These are phyloP conservation scores for Agapanthus africanus DNA, from an alignment of 106 monocot genomes.

Conservation along the genomic window DNA sequence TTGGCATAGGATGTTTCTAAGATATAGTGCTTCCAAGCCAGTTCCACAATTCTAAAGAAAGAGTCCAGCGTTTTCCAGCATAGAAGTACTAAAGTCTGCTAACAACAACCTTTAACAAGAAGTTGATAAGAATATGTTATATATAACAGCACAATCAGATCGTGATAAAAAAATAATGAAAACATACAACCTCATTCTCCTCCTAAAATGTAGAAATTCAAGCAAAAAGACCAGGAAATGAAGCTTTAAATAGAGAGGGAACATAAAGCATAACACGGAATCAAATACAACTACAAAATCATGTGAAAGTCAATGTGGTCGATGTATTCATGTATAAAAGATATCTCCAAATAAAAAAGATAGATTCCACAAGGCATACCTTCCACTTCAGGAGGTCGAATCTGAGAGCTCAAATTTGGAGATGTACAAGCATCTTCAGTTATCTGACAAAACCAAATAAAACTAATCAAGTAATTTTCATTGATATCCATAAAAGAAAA, in stretches of 20 bases:
- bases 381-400: slow-evolving; percentile 1
- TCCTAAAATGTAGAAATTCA: not conserved
- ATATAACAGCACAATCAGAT: too few species aligned
- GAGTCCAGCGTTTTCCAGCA: too few species aligned
- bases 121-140: too few species aligned
- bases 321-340: not conserved
- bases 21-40: too few species aligned
- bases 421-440: slow-evolving; percentile 2
- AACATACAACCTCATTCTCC: not conserved
- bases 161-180: not conserved
- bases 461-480: not conserved
- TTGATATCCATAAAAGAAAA: not conserved
- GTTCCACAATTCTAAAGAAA: too few species aligned
- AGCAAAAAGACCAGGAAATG: not conserved
- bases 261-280: not conserved
- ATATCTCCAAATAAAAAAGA: not conserved
- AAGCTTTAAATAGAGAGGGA: not conserved
- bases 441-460: slow-evolving; percentile 1
- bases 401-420: not conserved
- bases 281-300: not conserved
- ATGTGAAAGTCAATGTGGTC: not conserved
- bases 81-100: too few species aligned
- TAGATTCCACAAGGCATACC: not conserved
- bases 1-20: too few species aligned
- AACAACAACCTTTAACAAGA: too few species aligned